Conservation (phyloP, 2,329 filamentous ascomycete genomes). For the Pestalotiopsis sp. region DNA sequence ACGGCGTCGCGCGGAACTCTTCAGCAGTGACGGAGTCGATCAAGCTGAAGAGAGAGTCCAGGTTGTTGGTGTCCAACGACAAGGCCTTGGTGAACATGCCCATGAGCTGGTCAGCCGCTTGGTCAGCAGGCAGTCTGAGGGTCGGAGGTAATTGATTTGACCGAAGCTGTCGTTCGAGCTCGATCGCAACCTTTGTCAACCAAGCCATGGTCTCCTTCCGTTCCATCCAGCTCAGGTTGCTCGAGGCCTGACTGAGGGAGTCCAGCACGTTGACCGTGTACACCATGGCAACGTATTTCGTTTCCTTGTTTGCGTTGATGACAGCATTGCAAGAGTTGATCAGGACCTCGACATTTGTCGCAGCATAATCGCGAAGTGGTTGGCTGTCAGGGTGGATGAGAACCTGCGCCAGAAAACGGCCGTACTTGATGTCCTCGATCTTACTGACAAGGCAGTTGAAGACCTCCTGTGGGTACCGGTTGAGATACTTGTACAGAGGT, state of each 20-base stretch:
- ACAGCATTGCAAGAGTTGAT: conserved; percentile 68
- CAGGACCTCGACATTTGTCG: conserved; percentile 73
- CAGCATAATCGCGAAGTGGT: conserved; percentile 73
- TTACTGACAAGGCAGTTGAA: conserved; percentile 80
- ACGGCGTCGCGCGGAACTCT: conserved; percentile 76
- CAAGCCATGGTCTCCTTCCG: conserved; percentile 63
- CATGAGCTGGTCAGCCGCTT: conserved; percentile 88
- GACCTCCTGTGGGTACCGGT: conserved; percentile 87
- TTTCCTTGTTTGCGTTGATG: conserved; percentile 68
- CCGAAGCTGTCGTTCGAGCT: conserved; percentile 75
- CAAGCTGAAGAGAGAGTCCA: conserved; percentile 83
- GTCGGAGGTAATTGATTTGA: conserved; percentile 69
- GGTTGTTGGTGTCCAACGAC: conserved; percentile 70
- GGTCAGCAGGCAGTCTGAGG: conserved; percentile 82
- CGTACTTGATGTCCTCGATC: conserved; percentile 83
- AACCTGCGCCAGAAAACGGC: conserved; percentile 88
- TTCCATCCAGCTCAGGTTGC: conserved; percentile 72
- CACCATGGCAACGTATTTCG: conserved; percentile 69
- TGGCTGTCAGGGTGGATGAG: conserved; percentile 75
- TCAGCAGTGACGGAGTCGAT: conserved; percentile 83
- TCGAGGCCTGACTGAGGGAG: conserved; percentile 70
- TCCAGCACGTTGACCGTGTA: conserved; percentile 87
- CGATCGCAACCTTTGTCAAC: conserved; percentile 71
- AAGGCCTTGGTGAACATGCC: conserved; percentile 81
- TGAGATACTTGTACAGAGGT: conserved; percentile 90